A percentile compares a stretch with the other conserved stretches of the same genome.
phyloP scores from a whole-genome alignment of 352 stramenopile genomes.

The Phytophthora parvispora region DNA sequence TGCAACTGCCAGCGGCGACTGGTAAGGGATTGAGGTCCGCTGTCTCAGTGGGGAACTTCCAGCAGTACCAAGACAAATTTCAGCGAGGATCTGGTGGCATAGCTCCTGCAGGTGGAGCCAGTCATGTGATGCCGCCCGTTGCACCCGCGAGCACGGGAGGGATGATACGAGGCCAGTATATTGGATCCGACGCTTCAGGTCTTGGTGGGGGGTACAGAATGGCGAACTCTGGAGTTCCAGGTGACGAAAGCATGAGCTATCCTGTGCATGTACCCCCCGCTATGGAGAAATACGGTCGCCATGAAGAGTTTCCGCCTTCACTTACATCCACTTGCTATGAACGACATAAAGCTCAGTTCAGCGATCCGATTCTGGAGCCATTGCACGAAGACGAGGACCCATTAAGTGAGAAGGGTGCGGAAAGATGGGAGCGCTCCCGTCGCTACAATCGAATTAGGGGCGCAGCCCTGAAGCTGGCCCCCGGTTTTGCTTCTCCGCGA shows the following conservation, averaged over 20 bases:
- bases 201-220: slow-evolving; percentile 23
- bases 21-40: slow-evolving; percentile 58
- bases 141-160: slow-evolving; percentile 20
- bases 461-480: slow-evolving; percentile 65
- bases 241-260: slow-evolving; percentile 15
- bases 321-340: slow-evolving; percentile 78
- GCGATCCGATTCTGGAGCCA: slow-evolving; percentile 72
- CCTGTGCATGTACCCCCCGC: slow-evolving; percentile 21
- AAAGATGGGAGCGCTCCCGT: slow-evolving; percentile 69
- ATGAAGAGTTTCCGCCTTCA: slow-evolving; percentile 59
- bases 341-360: slow-evolving; percentile 76
- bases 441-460: slow-evolving; percentile 74
- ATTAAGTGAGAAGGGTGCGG: slow-evolving; percentile 77
- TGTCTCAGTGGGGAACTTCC: slow-evolving; percentile 84
- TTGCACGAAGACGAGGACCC: slow-evolving; percentile 80
- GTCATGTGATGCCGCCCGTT: slow-evolving; percentile 8
- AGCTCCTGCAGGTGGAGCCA: background rate
- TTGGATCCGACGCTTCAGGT: slow-evolving; percentile 15
- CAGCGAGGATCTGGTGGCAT: slow-evolving; percentile 19
- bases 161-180: slow-evolving; percentile 33
- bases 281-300: slow-evolving; percentile 53
- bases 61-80: slow-evolving; percentile 68
- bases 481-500: slow-evolving; percentile 59
- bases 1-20: slow-evolving; percentile 16
- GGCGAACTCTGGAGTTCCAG: slow-evolving; percentile 6